These are phyloP conservation scores for Casaregolazyma lundiana DNA, from an alignment of 1,139 yeast genomes.

Conservation along the genomic window DNA sequence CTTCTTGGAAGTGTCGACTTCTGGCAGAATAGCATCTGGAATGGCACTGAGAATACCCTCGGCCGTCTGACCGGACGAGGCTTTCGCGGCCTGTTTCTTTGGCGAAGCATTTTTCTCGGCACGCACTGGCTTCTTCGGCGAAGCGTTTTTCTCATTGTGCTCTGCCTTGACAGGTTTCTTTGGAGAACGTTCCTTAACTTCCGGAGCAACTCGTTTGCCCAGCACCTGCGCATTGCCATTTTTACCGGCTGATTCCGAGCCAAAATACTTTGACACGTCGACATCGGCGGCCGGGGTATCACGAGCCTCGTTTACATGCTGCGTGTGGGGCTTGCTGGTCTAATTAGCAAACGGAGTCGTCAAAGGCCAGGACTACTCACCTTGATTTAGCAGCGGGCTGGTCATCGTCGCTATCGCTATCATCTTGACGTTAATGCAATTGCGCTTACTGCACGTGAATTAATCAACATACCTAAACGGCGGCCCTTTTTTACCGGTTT, in stretches of 20 bases:
- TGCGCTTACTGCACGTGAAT: not conserved
- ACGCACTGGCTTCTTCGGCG: slow-evolving; percentile 10
- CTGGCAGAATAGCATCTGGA: slow-evolving; percentile 68
- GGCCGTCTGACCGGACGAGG: slow-evolving; percentile 32
- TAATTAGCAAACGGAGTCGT: not conserved
- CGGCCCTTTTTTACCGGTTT: not conserved
- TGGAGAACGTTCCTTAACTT: not conserved
- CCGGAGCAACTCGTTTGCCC: not conserved
- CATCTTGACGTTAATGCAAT: not conserved
- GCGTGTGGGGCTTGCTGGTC: not conserved
- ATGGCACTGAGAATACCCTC: slow-evolving; percentile 53
- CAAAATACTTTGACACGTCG: not conserved
- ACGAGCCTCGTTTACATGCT: not conserved
- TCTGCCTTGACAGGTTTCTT: not conserved
- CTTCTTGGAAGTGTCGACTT: slow-evolving; percentile 46
- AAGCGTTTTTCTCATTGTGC: not conserved
- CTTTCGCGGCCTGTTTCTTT: slow-evolving; percentile 12
- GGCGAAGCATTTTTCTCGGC: slow-evolving; percentile 8
- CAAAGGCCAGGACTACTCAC: too few species aligned
- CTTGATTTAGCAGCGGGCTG: not conserved
- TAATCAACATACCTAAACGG: not conserved
- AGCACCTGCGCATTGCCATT: not conserved
- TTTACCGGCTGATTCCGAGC: not conserved
- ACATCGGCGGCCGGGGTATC: not conserved
- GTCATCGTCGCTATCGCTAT: not conserved